These are phyloP conservation scores for Pichia sp. DNA, from an alignment of 1,139 yeast genomes.

Conservation along the genomic window DNA sequence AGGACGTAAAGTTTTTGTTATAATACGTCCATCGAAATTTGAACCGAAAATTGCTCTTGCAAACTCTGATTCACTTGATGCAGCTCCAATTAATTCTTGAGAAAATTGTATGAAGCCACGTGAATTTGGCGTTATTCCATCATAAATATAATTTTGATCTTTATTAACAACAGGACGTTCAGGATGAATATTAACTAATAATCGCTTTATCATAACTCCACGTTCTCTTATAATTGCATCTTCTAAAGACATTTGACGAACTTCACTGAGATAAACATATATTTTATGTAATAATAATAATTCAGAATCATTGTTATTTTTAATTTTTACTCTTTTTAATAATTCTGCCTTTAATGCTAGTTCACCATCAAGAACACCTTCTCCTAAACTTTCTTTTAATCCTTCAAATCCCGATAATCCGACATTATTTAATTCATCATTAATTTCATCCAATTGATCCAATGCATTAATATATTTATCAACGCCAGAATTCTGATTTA, in stretches of 20 bases:
- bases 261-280: slow-evolving; percentile 23
- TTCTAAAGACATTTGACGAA: slow-evolving; percentile 20
- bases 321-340: slow-evolving; percentile 28
- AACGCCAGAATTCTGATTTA: slow-evolving; percentile 32
- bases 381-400: slow-evolving; percentile 41
- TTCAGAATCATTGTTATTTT: too few relatives aligned
- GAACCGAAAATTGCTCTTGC: too few relatives aligned
- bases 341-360: slow-evolving; percentile 34
- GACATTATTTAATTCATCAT: slow-evolving; percentile 33
- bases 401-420: slow-evolving; percentile 43
- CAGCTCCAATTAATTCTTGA: too few relatives aligned
- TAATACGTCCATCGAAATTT: too few relatives aligned
- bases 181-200: slow-evolving; percentile 9
- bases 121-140: too few relatives aligned
- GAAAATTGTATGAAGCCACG: too few relatives aligned
- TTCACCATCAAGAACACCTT: slow-evolving; percentile 42
- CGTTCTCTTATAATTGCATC: slow-evolving; percentile 23
- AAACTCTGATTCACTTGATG: too few relatives aligned
- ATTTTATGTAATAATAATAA: too few relatives aligned
- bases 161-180: slow-evolving; percentile 20
- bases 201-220: slow-evolving; percentile 14
- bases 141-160: slow-evolving; percentile 27
- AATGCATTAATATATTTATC: slow-evolving; percentile 35
- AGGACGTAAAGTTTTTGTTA: slow-evolving; percentile 42
- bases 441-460: slow-evolving; percentile 32